These are phyloP conservation scores for Cyberlindnera euphorbiae DNA, from an alignment of 805 yeast genomes.

Conservation along the genomic window DNA sequence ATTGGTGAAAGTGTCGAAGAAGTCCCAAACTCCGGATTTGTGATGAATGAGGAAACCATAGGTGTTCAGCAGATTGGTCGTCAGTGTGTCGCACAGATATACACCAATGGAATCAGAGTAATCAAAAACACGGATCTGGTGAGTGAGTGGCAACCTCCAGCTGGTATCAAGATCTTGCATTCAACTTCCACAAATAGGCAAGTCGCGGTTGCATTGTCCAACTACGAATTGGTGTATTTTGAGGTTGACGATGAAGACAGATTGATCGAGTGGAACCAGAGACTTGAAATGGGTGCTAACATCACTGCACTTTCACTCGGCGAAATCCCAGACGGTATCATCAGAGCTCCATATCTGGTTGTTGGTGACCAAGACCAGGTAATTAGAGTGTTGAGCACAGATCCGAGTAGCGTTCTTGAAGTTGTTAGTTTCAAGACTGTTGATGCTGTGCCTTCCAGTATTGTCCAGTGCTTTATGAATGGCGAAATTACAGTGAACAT, in stretches of 20 bases:
- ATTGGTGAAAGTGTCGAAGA: conserved; percentile 81
- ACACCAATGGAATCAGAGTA: conserved; percentile 64
- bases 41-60: conserved; percentile 53
- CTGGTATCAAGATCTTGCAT: conserved; percentile 57
- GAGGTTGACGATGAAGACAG: conserved; percentile 66
- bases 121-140: conserved; percentile 28
- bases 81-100: conserved; percentile 65
- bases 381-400: conserved; percentile 61
- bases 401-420: conserved; percentile 55
- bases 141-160: conserved; percentile 77
- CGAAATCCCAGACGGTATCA: conserved; percentile 42
- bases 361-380: conserved; percentile 71
- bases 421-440: conserved; percentile 61
- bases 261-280: conserved; percentile 65
- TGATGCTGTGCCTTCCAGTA: conserved; percentile 42
- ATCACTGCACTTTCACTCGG: conserved; percentile 45
- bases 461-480: conserved; percentile 26
- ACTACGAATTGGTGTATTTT: conserved; percentile 74
- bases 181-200: conserved; percentile 66
- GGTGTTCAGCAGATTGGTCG: conserved; percentile 65
- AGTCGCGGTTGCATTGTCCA: conserved; percentile 65
- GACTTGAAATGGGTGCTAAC: conserved; percentile 47
- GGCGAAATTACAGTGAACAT: conserved; percentile 49
- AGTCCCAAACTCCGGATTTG: conserved; percentile 61
- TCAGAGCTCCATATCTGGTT: conserved; percentile 54